Conservation (phyloP, 192 early-diverging fungal genomes). For the Fimicolochytrium jonesii region DNA sequence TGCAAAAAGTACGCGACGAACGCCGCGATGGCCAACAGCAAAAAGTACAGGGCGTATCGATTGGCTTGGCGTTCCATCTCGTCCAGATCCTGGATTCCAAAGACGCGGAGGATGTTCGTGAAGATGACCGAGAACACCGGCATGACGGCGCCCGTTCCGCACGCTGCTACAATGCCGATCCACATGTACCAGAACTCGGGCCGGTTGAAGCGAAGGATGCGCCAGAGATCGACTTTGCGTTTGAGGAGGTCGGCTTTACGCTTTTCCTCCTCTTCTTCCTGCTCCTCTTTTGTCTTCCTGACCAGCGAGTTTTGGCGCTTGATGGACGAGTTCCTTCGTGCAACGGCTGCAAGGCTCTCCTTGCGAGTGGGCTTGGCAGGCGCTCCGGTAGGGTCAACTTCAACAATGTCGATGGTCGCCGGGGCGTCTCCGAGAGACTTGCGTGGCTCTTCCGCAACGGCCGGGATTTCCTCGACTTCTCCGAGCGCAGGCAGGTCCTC, state of each 20-base stretch:
- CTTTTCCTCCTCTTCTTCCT: constrained; percentile 7
- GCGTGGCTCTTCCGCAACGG: no score
- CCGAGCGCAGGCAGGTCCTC: no score
- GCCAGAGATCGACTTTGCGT: constrained; percentile 3
- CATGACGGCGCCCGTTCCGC: constrained; percentile 30
- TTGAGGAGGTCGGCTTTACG: constrained; percentile 1
- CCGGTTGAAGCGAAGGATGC: constrained; percentile 42
- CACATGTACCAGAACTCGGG: constrained; percentile 40
- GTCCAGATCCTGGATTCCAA: constrained; percentile 10
- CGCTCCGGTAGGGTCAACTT: background rate
- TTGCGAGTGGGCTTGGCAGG: no score
- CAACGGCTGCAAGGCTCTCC: no score
- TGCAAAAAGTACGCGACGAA: constrained; percentile 47
- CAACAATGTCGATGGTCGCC: no score
- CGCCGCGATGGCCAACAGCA: constrained; percentile 55
- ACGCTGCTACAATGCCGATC: constrained; percentile 3
- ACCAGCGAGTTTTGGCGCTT: background rate
- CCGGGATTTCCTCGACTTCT: constrained; percentile 29
- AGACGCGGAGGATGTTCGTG: constrained; percentile 29
- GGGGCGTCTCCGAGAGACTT: no score
- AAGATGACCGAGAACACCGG: constrained; percentile 65
- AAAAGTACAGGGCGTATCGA: constrained; percentile 60
- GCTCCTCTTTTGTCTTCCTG: background rate
- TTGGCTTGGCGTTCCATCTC: constrained; percentile 41
- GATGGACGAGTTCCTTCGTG: no score